Conservation (phyloP, 2,329 filamentous ascomycete genomes). For the Epichloe sp. region DNA sequence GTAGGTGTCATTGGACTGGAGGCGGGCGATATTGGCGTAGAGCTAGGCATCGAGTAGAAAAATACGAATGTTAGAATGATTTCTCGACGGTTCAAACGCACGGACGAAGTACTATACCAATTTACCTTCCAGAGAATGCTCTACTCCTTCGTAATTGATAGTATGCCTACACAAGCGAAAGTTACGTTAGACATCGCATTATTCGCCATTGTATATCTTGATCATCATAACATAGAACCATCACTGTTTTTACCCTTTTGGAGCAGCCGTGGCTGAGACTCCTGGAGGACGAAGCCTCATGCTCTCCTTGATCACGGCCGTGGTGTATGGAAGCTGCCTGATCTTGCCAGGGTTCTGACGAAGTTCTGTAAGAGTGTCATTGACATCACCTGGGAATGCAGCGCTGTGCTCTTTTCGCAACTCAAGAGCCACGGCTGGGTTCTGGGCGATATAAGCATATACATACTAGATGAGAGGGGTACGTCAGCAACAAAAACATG, state of each 20-base stretch:
- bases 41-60: background rate
- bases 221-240: background rate
- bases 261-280: background rate
- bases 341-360: background rate
- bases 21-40: background rate
- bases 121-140: background rate
- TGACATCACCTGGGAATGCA: background rate
- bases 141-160: background rate
- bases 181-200: background rate
- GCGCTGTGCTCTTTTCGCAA: slow-evolving; percentile 1
- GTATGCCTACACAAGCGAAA: background rate
- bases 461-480: background rate
- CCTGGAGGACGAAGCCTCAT: slow-evolving; percentile 1
- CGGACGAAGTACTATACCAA: background rate
- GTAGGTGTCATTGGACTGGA: background rate
- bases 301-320: slow-evolving; percentile 2
- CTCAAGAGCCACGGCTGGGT: background rate
- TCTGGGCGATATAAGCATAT: background rate
- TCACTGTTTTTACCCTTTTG: background rate
- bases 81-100: background rate
- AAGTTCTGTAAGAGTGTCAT: background rate
- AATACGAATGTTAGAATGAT: background rate
- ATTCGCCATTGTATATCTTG: background rate
- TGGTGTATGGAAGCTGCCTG: slow-evolving; percentile 1
- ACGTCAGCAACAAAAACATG: background rate